Evolutionary conservation across 495 filamentous ascomycete genomes (phyloP).

Genomic region (Articulospora tetracladia): DNA sequence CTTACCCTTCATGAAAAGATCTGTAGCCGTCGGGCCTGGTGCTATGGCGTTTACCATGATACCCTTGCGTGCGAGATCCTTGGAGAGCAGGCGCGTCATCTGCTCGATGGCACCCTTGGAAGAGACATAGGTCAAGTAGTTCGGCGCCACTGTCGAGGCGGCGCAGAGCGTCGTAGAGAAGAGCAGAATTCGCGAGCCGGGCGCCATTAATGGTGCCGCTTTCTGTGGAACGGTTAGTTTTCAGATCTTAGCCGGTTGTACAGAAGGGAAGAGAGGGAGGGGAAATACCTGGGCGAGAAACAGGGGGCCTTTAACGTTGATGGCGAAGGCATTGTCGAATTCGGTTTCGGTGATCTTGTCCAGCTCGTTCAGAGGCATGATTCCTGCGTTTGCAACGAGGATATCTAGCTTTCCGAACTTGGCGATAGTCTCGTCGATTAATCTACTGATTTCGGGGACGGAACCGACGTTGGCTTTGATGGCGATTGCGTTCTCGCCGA

Average conservation of each 20-base stretch:
- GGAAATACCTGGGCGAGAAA: slow-evolving; percentile 54
- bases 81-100: slow-evolving; percentile 58
- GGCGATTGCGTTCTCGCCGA: slow-evolving; percentile 49
- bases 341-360: slow-evolving; percentile 53
- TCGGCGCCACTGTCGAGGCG: slow-evolving; percentile 44
- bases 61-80: slow-evolving; percentile 57
- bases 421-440: slow-evolving; percentile 57
- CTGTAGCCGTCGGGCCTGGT: slow-evolving; percentile 62
- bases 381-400: slow-evolving; percentile 57
- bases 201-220: slow-evolving; percentile 56
- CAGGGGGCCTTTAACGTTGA: slow-evolving; percentile 68
- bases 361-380: slow-evolving; percentile 50
- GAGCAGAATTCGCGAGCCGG: slow-evolving; percentile 55
- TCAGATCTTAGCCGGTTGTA: neutral
- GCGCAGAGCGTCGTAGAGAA: slow-evolving; percentile 51
- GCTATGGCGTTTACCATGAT: slow-evolving; percentile 63
- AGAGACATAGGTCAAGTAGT: slow-evolving; percentile 57
- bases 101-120: slow-evolving; percentile 71
- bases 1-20: slow-evolving; percentile 63
- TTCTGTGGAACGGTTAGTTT: slow-evolving; percentile 34
- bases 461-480: slow-evolving; percentile 62
- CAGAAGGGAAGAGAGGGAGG: neutral
- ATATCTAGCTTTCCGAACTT: slow-evolving; percentile 66
- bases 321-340: slow-evolving; percentile 49
- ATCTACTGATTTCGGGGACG: slow-evolving; percentile 52